Conservation (phyloP, 2,329 filamentous ascomycete genomes). For the Fusarium buharicum region DNA sequence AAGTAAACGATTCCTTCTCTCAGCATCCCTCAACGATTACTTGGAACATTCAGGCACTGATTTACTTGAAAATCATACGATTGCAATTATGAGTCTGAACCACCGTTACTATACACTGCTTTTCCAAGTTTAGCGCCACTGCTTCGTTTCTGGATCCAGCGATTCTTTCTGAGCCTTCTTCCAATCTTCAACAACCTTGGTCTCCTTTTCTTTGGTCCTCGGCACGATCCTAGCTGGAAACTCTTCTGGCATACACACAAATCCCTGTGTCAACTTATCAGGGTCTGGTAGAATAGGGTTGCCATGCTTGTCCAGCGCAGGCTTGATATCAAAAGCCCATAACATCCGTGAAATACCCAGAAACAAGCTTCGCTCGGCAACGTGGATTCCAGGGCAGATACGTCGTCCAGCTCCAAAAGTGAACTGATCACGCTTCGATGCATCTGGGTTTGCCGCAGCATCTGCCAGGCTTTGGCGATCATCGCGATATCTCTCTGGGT, state of each 20-base stretch:
- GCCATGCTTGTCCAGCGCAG: background rate
- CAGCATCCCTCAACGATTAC: too few species aligned
- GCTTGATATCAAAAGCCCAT: constrained; percentile 25
- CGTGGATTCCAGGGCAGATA: constrained; percentile 32
- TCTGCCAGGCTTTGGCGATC: constrained; percentile 18
- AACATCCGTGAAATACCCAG: constrained; percentile 20
- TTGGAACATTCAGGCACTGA: too few species aligned
- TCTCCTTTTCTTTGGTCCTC: background rate
- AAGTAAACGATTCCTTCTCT: too few species aligned
- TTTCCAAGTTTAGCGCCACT: constrained; percentile 1
- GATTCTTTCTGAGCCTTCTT: background rate
- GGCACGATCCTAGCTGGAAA: background rate
- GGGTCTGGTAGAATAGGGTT: constrained; percentile 2
- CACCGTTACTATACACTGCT: too few species aligned
- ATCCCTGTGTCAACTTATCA: constrained; percentile 11
- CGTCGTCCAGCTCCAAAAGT: constrained; percentile 32
- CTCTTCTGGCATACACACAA: constrained; percentile 17
- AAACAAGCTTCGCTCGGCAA: constrained; percentile 30
- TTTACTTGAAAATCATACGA: too few species aligned
- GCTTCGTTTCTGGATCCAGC: constrained; percentile 2
- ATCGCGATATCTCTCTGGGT: constrained; percentile 47
- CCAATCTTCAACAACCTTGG: background rate
- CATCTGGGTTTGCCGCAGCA: constrained; percentile 18
- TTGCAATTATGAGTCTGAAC: too few species aligned
- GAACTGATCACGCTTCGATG: constrained; percentile 24